These are phyloP conservation scores for Aspergillus sp. DNA, from an alignment of 2,329 filamentous ascomycete species.

Conservation along the genomic window DNA sequence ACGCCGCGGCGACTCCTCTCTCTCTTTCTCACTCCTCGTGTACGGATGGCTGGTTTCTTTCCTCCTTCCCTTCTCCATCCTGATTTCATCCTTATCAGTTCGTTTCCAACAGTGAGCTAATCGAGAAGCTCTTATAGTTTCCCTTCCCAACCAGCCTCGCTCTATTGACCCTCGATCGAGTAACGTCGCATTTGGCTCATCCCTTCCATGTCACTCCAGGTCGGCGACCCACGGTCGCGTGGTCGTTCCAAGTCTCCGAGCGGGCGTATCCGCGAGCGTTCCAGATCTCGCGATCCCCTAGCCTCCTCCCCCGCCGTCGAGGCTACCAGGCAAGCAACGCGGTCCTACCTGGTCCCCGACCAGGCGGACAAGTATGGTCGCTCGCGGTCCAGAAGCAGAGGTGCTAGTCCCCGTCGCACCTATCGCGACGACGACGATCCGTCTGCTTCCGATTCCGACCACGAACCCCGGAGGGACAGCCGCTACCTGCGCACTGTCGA, in stretches of 20 bases:
- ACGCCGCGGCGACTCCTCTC: neutral
- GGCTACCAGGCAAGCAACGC: slow-evolving; percentile 12
- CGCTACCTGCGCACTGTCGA: slow-evolving; percentile 17
- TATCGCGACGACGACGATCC: slow-evolving; percentile 22
- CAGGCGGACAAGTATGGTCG: slow-evolving; percentile 25
- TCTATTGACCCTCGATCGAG: neutral
- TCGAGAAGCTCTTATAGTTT: too few species aligned
- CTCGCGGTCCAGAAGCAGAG: slow-evolving; percentile 19
- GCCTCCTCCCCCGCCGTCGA: slow-evolving; percentile 26
- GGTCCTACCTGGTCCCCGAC: slow-evolving; percentile 29
- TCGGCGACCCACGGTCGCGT: slow-evolving; percentile 42
- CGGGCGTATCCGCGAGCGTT: slow-evolving; percentile 41
- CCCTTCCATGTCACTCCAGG: slow-evolving; percentile 36
- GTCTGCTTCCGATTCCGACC: slow-evolving; percentile 22
- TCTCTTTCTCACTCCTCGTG: neutral
- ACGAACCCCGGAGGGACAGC: slow-evolving; percentile 10
- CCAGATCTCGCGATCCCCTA: slow-evolving; percentile 42
- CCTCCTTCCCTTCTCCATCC: neutral
- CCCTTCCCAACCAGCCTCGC: too few species aligned
- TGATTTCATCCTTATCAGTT: slow-evolving; percentile 3
- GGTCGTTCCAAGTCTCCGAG: slow-evolving; percentile 46
- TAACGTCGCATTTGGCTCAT: slow-evolving; percentile 4
- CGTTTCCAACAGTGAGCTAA: too few species aligned
- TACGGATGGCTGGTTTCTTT: neutral
- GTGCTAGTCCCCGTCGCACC: slow-evolving; percentile 14